Evolutionary conservation across 1,284 basidiomycete genomes (phyloP).

Genomic region (Fomes fomentarius): DNA sequence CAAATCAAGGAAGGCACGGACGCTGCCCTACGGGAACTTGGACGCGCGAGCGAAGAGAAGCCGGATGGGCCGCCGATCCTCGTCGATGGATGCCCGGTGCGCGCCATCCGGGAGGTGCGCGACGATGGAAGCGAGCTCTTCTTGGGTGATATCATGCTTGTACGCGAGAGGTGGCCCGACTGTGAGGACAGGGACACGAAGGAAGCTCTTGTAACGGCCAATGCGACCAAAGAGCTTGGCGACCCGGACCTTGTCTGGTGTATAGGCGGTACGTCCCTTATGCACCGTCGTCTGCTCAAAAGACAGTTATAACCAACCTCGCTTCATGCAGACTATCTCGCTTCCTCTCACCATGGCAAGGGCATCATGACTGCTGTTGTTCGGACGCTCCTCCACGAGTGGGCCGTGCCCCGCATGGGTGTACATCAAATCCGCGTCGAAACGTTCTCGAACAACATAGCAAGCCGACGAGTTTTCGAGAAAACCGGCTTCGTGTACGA

Average conservation of each 20-base stretch:
- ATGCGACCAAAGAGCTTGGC: constrained; percentile 40
- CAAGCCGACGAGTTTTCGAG: constrained; percentile 61
- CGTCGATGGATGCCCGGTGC: constrained; percentile 46
- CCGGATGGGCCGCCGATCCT: constrained; percentile 33
- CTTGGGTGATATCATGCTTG: constrained; percentile 47
- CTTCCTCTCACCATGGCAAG: constrained; percentile 57
- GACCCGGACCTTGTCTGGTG: constrained; percentile 56
- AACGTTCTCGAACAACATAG: constrained; percentile 54
- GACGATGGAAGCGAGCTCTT: constrained; percentile 51
- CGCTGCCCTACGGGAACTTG: constrained; percentile 41
- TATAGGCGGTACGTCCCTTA: constrained; percentile 48
- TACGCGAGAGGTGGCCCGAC: constrained; percentile 39
- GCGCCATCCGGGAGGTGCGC: constrained; percentile 47
- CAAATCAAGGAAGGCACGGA: constrained; percentile 29
- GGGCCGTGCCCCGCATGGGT: constrained; percentile 64
- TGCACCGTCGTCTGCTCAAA: background rate
- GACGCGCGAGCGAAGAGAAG: constrained; percentile 29
- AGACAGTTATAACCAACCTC: background rate
- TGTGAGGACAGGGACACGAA: constrained; percentile 37
- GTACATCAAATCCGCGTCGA: constrained; percentile 47
- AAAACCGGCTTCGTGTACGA: constrained; percentile 62
- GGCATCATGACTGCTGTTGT: constrained; percentile 72
- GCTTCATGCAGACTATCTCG: constrained; percentile 49
- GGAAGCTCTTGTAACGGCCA: constrained; percentile 39
- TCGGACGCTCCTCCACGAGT: constrained; percentile 49